Evolutionary conservation across 2,329 filamentous ascomycete species (phyloP).

Genomic region (Nectriaceae sp.): DNA sequence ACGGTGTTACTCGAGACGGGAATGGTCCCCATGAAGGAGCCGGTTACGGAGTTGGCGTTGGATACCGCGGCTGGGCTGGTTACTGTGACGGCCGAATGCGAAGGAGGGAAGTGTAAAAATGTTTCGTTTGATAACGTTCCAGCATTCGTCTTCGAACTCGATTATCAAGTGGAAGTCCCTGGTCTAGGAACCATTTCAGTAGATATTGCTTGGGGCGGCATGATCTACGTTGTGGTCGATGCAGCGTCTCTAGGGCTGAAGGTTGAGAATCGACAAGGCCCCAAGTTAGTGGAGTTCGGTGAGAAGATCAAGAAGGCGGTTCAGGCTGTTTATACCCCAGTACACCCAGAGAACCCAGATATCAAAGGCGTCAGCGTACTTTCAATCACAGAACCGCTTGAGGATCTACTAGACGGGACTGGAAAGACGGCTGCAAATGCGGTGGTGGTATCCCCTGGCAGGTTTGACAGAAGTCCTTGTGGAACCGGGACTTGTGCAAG

Average conservation of each 20-base stretch:
- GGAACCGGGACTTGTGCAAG: slow-evolving; percentile 48
- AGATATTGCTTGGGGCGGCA: slow-evolving; percentile 49
- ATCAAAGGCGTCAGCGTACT: slow-evolving; percentile 44
- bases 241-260: slow-evolving; percentile 36
- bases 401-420: slow-evolving; percentile 6
- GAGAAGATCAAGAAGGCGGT: slow-evolving; percentile 44
- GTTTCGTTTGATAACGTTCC: slow-evolving; percentile 49
- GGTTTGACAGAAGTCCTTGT: slow-evolving; percentile 49
- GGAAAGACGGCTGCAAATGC: slow-evolving; percentile 39
- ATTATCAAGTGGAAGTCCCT: slow-evolving; percentile 40
- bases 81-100: slow-evolving; percentile 41
- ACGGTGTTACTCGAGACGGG: slow-evolving; percentile 50
- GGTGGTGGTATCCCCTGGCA: slow-evolving; percentile 45
- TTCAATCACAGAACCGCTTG: slow-evolving; percentile 38
- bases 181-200: slow-evolving; percentile 41
- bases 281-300: slow-evolving; percentile 42
- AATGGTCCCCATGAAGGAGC: slow-evolving; percentile 47
- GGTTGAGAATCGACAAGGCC: slow-evolving; percentile 34
- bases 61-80: slow-evolving; percentile 49
- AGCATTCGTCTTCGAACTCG: slow-evolving; percentile 42
- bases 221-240: slow-evolving; percentile 46
- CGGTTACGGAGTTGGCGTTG: slow-evolving; percentile 40
- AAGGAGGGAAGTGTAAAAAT: slow-evolving; percentile 43
- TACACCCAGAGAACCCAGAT: slow-evolving; percentile 44
- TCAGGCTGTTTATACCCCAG: slow-evolving; percentile 34